phyloP scores from a whole-genome alignment of 2,329 filamentous ascomycete species.

The Aspergillus glaucus region DNA sequence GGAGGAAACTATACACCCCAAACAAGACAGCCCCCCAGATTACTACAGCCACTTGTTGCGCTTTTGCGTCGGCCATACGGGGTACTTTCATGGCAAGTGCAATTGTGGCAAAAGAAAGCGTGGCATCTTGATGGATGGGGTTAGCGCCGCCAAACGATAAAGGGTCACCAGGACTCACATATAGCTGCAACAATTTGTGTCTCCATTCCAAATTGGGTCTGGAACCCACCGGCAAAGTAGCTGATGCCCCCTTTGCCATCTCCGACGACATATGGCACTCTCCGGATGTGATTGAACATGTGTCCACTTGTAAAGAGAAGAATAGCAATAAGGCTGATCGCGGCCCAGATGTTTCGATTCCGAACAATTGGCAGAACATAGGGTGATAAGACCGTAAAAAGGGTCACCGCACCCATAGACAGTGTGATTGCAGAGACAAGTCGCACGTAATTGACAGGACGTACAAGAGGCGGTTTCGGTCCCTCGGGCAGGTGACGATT shows the following conservation, averaged over 20 bases:
- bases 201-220: constrained; percentile 88
- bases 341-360: constrained; percentile 91
- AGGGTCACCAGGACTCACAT: constrained; percentile 56
- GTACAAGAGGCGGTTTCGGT: constrained; percentile 68
- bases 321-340: constrained; percentile 78
- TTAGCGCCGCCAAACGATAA: constrained; percentile 8
- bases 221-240: constrained; percentile 89
- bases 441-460: constrained; percentile 81
- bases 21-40: constrained; percentile 73
- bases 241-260: constrained; percentile 78
- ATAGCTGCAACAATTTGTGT: constrained; percentile 91
- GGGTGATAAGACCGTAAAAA: constrained; percentile 64
- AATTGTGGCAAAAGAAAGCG: constrained; percentile 85
- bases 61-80: constrained; percentile 68
- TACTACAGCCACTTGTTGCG: constrained; percentile 75
- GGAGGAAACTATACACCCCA: constrained; percentile 83
- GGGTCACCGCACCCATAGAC: constrained; percentile 63
- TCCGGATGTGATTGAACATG: constrained; percentile 99
- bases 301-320: constrained; percentile 92
- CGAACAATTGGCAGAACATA: constrained; percentile 76
- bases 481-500: constrained; percentile 69
- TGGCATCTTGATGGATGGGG: constrained; percentile 50
- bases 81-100: constrained; percentile 88
- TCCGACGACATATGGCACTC: constrained; percentile 83
- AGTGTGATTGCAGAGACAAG: constrained; percentile 63